These are phyloP conservation scores for Micractinium sp. DNA, from an alignment of 139 green algal genomes.

Conservation along the genomic window DNA sequence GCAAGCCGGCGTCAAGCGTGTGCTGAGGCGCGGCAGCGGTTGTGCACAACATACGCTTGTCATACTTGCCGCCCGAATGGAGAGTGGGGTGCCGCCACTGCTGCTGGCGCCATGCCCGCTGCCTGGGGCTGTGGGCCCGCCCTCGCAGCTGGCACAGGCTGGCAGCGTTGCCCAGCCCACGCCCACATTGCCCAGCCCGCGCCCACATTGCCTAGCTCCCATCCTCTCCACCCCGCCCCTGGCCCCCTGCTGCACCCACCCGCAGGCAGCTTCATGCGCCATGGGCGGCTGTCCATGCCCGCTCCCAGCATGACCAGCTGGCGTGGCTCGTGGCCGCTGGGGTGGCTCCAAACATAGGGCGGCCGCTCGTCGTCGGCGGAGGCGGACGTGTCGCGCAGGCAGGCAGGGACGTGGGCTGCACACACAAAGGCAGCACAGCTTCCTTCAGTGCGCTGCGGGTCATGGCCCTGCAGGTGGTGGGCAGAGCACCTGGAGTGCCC, in stretches of 20 bases:
- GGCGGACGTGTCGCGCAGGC: not conserved
- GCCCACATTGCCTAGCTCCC: not conserved
- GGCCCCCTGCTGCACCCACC: conserved; percentile 18
- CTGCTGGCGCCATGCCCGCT: too few relatives aligned
- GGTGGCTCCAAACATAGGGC: conserved; percentile 5
- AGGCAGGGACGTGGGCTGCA: conserved; percentile 2
- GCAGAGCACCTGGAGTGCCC: too few relatives aligned
- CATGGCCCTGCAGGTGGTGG: too few relatives aligned
- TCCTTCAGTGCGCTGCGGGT: too few relatives aligned
- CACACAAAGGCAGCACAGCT: too few relatives aligned
- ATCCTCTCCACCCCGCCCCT: too few relatives aligned
- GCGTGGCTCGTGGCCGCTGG: not conserved
- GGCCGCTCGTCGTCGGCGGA: not conserved
- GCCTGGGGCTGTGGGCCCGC: too few relatives aligned
- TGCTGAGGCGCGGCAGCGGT: too few relatives aligned
- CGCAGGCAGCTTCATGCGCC: conserved; percentile 69
- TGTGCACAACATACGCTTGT: not conserved
- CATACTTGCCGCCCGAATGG: too few relatives aligned
- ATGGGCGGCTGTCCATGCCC: conserved; percentile 80
- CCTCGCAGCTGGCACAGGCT: too few relatives aligned
- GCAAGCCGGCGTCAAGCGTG: too few relatives aligned
- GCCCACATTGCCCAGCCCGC: not conserved
- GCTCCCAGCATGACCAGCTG: conserved; percentile 57
- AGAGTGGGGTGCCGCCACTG: too few relatives aligned
- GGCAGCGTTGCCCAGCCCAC: not conserved